A percentile compares a stretch with the other conserved stretches of the same genome.
phyloP scores from a whole-genome alignment of 306 rosid species.

The Pueraria montana region DNA sequence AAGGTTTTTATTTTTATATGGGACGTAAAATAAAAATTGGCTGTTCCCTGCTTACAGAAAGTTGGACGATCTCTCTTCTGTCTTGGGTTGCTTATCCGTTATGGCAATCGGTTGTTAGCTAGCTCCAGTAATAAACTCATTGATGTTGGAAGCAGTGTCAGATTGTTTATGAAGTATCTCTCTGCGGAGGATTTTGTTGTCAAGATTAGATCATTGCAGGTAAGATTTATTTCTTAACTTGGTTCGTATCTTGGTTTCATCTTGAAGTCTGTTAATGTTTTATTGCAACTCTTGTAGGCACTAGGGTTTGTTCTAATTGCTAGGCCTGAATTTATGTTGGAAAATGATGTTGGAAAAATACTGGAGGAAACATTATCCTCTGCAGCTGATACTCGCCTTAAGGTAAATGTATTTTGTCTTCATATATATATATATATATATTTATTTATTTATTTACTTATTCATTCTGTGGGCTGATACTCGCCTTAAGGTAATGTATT shows the following conservation, averaged over 20 bases:
- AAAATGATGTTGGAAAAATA: constrained; percentile 82
- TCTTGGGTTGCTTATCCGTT: constrained; percentile 92
- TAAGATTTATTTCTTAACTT: constrained; percentile 40
- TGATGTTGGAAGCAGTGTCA: constrained; percentile 69
- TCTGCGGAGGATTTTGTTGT: constrained; percentile 72
- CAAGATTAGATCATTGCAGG: constrained; percentile 94
- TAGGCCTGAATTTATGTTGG: constrained; percentile 95
- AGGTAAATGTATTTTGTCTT: constrained; percentile 64
- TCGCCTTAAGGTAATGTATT: constrained; percentile 79
- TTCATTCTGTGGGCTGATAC: constrained; percentile 58
- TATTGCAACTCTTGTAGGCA: constrained; percentile 73
- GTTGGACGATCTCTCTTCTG: constrained; percentile 95
- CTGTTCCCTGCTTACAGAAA: constrained; percentile 65
- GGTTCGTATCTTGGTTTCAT: constrained; percentile 36
- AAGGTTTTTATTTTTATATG: constrained; percentile 20
- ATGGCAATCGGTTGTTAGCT: constrained; percentile 75
- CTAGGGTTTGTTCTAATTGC: constrained; percentile 92
- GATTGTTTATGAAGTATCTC: constrained; percentile 78
- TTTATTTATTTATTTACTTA: neutral
- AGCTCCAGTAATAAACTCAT: constrained; percentile 60
- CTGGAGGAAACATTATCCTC: constrained; percentile 67
- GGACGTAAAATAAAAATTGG: constrained; percentile 33
- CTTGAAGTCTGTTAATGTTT: constrained; percentile 47
- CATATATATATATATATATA: constrained; percentile 1
- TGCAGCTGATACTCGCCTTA: constrained; percentile 76